A percentile compares a stretch with the other conserved stretches of the same genome.
phyloP scores from a whole-genome alignment of 1,139 yeast species.

The Saccharomycopsis phalli region DNA sequence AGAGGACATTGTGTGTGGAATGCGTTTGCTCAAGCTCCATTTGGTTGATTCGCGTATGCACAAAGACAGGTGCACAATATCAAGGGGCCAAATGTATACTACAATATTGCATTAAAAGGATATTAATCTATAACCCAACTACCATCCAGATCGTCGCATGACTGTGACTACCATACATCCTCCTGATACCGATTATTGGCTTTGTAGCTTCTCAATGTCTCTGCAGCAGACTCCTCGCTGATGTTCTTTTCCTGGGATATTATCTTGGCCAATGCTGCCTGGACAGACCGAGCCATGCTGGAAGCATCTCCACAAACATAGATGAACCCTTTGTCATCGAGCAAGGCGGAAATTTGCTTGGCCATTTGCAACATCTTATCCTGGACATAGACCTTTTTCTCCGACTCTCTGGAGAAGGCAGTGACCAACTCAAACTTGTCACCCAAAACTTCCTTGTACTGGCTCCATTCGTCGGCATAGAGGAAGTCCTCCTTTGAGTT shows the following conservation, averaged over 20 bases:
- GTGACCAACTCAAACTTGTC: conserved; percentile 57
- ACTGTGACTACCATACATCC: conserved; percentile 57
- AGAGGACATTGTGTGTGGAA: too few species aligned
- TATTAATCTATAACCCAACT: too few species aligned
- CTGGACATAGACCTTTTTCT: conserved; percentile 79
- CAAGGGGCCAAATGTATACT: too few species aligned
- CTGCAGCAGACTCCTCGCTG: conserved; percentile 61
- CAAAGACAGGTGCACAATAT: too few species aligned
- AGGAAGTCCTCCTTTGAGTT: conserved; percentile 64
- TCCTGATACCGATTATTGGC: conserved; percentile 89
- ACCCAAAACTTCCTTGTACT: conserved; percentile 55
- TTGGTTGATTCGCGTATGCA: too few species aligned
- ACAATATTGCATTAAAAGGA: too few species aligned
- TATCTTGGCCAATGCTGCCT: conserved; percentile 56
- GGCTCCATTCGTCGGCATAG: conserved; percentile 81
- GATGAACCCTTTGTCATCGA: conserved; percentile 60
- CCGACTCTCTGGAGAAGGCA: conserved; percentile 77
- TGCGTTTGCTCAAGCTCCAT: too few species aligned
- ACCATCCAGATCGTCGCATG: too few species aligned
- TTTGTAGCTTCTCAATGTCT: conserved; percentile 69
- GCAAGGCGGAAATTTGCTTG: conserved; percentile 47
- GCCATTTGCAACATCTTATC: conserved; percentile 56
- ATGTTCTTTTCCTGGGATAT: conserved; percentile 51
- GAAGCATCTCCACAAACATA: conserved; percentile 98
- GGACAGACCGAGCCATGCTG: conserved; percentile 96